Evolutionary conservation across 768 basidiomycete genomes (phyloP).

Genomic region (Phylloporus sp.): DNA sequence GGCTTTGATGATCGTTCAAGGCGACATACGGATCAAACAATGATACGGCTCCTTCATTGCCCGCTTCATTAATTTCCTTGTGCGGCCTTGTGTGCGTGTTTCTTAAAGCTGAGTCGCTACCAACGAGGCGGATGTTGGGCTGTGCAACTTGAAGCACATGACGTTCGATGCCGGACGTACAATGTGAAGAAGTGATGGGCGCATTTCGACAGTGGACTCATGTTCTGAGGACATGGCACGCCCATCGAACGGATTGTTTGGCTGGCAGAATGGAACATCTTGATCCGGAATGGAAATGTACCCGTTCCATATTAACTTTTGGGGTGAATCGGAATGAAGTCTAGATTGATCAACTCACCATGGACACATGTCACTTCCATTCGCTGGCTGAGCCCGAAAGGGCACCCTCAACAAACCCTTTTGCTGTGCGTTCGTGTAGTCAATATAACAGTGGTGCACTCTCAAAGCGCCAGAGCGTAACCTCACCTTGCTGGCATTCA

Average conservation of each 20-base stretch:
- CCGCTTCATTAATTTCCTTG: constrained; percentile 28
- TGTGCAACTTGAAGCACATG: constrained; percentile 65
- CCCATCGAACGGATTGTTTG: constrained; percentile 47
- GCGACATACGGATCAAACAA: constrained; percentile 68
- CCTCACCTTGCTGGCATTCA: no score
- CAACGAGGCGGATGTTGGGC: constrained; percentile 57
- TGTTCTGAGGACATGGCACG: constrained; percentile 45
- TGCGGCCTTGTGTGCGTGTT: constrained; percentile 47
- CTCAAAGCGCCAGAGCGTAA: no score
- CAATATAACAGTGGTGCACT: no score
- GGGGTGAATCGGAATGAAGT: constrained; percentile 44
- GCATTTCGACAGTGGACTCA: constrained; percentile 64
- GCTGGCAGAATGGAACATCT: constrained; percentile 54
- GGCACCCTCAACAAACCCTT: no score
- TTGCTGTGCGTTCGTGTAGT: no score
- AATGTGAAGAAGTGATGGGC: constrained; percentile 64
- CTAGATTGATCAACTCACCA: constrained; percentile 24
- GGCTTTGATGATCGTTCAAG: background rate
- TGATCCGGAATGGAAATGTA: constrained; percentile 59
- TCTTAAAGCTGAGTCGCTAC: constrained; percentile 39
- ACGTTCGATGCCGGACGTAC: constrained; percentile 74
- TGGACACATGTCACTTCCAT: constrained; percentile 39
- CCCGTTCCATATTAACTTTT: constrained; percentile 38
- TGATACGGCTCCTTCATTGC: constrained; percentile 45
- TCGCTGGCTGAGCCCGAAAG: no score